These are phyloP conservation scores for Ascochyta koolunga DNA, from an alignment of 2,329 filamentous ascomycete species.

Conservation along the genomic window DNA sequence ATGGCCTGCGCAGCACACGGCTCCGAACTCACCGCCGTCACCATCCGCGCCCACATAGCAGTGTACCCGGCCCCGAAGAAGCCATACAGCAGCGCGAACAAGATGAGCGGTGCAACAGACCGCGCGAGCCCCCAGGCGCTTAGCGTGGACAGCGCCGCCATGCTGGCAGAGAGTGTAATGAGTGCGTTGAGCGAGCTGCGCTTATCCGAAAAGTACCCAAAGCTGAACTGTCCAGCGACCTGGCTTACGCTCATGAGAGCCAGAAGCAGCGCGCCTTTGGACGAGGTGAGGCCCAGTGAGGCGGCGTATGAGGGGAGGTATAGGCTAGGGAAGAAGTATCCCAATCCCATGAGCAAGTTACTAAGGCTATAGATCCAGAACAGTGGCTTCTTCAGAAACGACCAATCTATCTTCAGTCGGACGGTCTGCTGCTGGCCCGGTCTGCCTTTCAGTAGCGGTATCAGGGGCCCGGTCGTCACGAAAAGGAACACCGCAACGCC, in stretches of 20 bases:
- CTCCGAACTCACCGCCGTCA: slow-evolving; percentile 44
- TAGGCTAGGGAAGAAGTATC: slow-evolving; percentile 48
- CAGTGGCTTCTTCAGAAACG: slow-evolving; percentile 27
- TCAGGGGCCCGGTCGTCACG: slow-evolving; percentile 37
- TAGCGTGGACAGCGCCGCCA: slow-evolving; percentile 39
- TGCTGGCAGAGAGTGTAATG: slow-evolving; percentile 37
- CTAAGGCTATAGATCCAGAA: slow-evolving; percentile 44
- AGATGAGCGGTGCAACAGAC: slow-evolving; percentile 40
- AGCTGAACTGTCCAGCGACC: slow-evolving; percentile 40
- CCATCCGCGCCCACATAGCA: slow-evolving; percentile 50
- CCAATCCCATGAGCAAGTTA: slow-evolving; percentile 46
- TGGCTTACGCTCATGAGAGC: slow-evolving; percentile 43
- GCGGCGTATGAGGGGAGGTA: slow-evolving; percentile 47
- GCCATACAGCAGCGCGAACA: slow-evolving; percentile 50
- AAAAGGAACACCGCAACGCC: slow-evolving; percentile 45
- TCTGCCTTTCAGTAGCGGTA: slow-evolving; percentile 48
- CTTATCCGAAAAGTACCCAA: slow-evolving; percentile 47
- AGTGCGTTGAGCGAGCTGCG: slow-evolving; percentile 39
- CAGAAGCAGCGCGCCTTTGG: slow-evolving; percentile 39
- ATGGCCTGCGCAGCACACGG: slow-evolving; percentile 47
- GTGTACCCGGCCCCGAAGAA: slow-evolving; percentile 47
- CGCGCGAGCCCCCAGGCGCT: slow-evolving; percentile 52
- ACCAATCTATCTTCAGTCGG: slow-evolving; percentile 40
- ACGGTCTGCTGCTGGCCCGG: slow-evolving; percentile 36
- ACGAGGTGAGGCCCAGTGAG: slow-evolving; percentile 19